Evolutionary conservation across 78 protist genomes (phyloP), one percentile per base, ranked within the genome.

Genomic region (Dictyostelium capitatum): DNA sequence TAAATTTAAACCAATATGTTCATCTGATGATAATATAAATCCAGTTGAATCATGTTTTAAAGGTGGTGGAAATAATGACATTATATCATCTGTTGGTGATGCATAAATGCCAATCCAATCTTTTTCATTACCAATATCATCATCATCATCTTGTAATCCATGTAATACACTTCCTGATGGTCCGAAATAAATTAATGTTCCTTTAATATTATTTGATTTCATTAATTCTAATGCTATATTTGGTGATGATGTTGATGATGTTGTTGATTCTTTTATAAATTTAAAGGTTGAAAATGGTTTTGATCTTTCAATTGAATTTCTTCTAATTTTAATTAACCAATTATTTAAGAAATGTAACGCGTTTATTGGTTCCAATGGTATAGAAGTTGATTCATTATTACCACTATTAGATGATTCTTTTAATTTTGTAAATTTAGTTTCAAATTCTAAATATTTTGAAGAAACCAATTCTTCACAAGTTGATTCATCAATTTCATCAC

Each of bases 41-140:
- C 62, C 59, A 37, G 23, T 17, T 9, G 57, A 47, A 56, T 84
- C 83, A 20, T 72, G 28, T 37, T 57, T 84, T n/a, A 74, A 50
- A 4, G 82, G 62, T 57, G 91, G 91, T 15, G 91, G 91, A 9
- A 48, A 84, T 6, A 84, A 46, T 74, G 91, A 84, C 37, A 74
- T 75, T 7, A 84, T 46, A 15, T 84, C 74, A 74, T 84, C 78
- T n/a, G 91, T 84, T 2, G 81, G 50, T 5, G 91, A 72, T 6
- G 91, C 91, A 57, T 74, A 84, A 32, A 84, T 48, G 11, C 91
- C 91, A 74, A 84, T 46, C 25, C 51, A 74, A 32, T 84, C 91
- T 32, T 83, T 15, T 17, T 17, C 51, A 25, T 48, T 37, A 37
- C 43, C 43, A 37, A 3, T 37, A 12, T 28, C 37, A 46, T 11